Evolutionary conservation across 1,284 basidiomycete species (phyloP), one percentile per base, ranked within the genome.

Genomic region (Puccinia sorghi): DNA sequence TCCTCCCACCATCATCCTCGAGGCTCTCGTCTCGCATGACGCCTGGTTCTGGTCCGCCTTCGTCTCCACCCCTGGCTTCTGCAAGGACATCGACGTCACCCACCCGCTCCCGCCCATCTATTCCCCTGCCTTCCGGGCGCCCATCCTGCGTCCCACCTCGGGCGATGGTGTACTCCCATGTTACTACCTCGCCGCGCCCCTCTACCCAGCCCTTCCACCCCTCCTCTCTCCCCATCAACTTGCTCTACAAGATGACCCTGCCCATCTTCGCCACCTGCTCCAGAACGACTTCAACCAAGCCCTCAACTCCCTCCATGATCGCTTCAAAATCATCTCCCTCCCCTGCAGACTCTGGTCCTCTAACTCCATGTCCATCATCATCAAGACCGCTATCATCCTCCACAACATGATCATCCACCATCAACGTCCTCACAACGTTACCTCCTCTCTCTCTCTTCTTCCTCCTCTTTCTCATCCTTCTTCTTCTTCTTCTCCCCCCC

Each of bases 351-450:
- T 71, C 37, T 71, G 69, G 69, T 71, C 69, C n/a, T 71, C 69
- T 22, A 71, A 71, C 32, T 52, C 69, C 13, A 71, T 71, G 69
- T n/a, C 13, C 17, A 41, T 54, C 48, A 7, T 71, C 50, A 50
- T 71, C 52, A 71, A 56, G 37, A 25, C 69, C 8, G 32, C 50
- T 50, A 8, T 71, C 50, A 71, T 71, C 69, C 27, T 71, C 5
- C 69, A 71, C 52, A 71, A 71, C 69, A 71, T 71, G 69, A 71
- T 71, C 50, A 37, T 71, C 25, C 46, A 71, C 37, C 46, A 71
- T 27, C 12, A 71, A 9, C 43, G 46, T 32, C 32, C 32, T 1
- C 1, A 1, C 32, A 4, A 32, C 32, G 4, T 32, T 32, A 1
- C 15, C 39, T 22, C 20, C 37, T 2, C 13, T 8, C 20, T 20